Base-by-base conservation (phyloP, 768 basidiomycete genomes). In the Arthromyces matolae region DNA sequence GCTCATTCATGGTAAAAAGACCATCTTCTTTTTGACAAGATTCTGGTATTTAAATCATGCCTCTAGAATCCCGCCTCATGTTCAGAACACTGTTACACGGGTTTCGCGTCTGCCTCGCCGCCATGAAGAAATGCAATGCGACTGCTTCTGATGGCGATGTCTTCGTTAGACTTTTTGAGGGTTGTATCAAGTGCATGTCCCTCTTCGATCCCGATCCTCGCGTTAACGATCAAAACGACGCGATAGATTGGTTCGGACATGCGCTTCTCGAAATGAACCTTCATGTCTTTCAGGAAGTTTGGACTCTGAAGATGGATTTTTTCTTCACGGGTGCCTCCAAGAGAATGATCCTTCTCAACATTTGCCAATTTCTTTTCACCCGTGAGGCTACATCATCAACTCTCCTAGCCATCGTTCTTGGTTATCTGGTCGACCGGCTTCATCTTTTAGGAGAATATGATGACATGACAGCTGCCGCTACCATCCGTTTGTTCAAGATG, bases 251-350 rank as follows among this genome's bases (percentile, higher is more conserved):
- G 76, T 81, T 97, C 50, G 83, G 80, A 5, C 78, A 80, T 19
- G 81, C 88, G 33, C 77, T 94, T 35, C 66, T 82, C 29, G 89
- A 93, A 63, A 79, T 94, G 57, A 89, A 96, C 60, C 73, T 89
- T 7, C 90, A 95, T 59, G 87, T 94, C 51, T 94, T 96, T 64
- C 89, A 95, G 64, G 93, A 96, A 68, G 89, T 97, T 25, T 95
- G 94, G 93, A 92, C 89, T 28, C 84, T 83, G 62, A 87, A 92
- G 63, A 87, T 98, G 70, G 85, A 83, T 22, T 86, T 93, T 63
- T 96, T 94, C 71, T 87, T 96, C 63, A 78, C 86, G 56, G 80
- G 79, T 53, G 81, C 85, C 0, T 77, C 84, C 54, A 84, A 85
- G 56, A 86, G 92, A 41, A 81, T 86, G 16, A 71, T 83, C 49